Base-by-base conservation (phyloP, 1,139 yeast genomes). In the Debaryomyces subglobosus region DNA sequence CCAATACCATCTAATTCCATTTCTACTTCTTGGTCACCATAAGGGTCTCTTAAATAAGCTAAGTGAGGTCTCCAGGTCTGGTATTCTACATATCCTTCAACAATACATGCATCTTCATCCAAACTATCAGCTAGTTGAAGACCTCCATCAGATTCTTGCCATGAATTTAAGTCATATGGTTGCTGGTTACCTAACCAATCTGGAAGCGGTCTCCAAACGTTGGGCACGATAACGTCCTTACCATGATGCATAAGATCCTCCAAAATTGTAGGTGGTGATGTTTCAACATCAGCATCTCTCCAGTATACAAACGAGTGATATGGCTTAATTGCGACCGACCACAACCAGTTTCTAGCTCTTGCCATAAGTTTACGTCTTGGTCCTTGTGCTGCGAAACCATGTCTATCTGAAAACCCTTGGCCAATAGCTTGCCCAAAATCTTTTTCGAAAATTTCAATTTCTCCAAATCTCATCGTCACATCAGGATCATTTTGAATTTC, bases 61-160 rank as follows among this genome's bases (percentile, higher is more conserved):
- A 89, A 77, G 68, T 89, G 96, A 1, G 96, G 92, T 65, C 96
- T 78, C 96, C 96, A 89, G 1, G 96, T 89, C 48, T 92, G 95
- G 66, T 88, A 89, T 68, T 89, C 96, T 35, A 89, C 94, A 64
- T 89, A 89, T 12, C 96, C 96, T 67, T 89, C 96, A 10, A 89
- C 96, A 56, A 89, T 89, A 53, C 91, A 92, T 1, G 91, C 94
- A 64, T 89, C 96, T 64, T 89, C 96, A 60, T 83, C 90, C 45
- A 89, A 74, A 20, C 84, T 76, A 33, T 82, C 84, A 0, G 96
- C 96, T 55, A 89, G 74, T 62, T 85, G 89, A 39, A 88, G 68
- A 1, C 94, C 96, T 36, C 95, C 91, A 54, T 86, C 94, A 41
- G 87, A 79, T 67, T 89, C 96, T 61, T 86, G 90, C 96, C 96